Evolutionary conservation across 2,329 filamentous ascomycete genomes (phyloP), one percentile per base, ranked within the genome.

Genomic region (Exophiala xenobiotica): DNA sequence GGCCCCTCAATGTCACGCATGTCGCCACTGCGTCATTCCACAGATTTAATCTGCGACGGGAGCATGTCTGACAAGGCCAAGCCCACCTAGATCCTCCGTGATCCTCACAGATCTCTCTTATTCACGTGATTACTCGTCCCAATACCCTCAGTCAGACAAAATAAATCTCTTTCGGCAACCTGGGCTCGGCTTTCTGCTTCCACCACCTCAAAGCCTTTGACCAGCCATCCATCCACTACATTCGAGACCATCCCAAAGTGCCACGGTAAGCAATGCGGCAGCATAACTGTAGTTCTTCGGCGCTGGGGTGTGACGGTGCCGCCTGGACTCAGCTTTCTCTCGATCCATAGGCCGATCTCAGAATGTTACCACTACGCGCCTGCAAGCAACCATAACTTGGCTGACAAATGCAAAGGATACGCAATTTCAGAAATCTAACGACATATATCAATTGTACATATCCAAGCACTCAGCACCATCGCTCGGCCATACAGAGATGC

Each of bases 361-460:
- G n/a, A n/a, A n/a, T n/a, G n/a, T n/a, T n/a, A n/a, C n/a, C n/a
- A 16, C 31, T 14, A 35, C 31, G 31, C 31, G 31, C 31, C 11
- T 35, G 4, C n/a, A 35, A 5, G 4, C 31, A 16, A 6, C 31
- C 11, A 37, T 9, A 50, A 46, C 47, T 43, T 43, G 22, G 52
- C 52, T 54, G 47, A 54, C 52, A 54, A 54, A 54, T 54, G 47
- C 41, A 50, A 7, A 24, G 22, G 20, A 24, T 5, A 24, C 20
- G 9, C 37, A n/a, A n/a, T n/a, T n/a, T n/a, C n/a, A n/a, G n/a
- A n/a, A n/a, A 31, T 31, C 27, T 12, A 18, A 33, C 16, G 41
- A 45, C 14, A 26, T 37, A 26, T 29, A 18, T 12, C 22, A 37
- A 38, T 38, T 26, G 29, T 22, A 47, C 43, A 46, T 31, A 35